A percentile compares a stretch with the other conserved stretches of the same genome.
These are phyloP conservation scores for Nicotiana otophora DNA, from an alignment of 257 asterid genomes.

Conservation along the genomic window DNA sequence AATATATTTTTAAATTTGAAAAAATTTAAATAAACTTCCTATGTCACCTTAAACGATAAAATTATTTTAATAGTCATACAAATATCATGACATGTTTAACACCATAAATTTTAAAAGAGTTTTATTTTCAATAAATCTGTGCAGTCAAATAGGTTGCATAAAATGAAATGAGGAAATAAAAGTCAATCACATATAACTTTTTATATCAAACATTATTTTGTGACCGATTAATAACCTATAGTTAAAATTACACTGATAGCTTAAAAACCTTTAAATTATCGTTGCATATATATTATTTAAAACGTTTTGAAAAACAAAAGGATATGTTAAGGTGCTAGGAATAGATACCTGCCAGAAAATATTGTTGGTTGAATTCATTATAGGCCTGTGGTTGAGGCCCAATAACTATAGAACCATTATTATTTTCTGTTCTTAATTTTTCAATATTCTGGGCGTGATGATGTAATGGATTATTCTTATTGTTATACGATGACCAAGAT, in stretches of 20 bases:
- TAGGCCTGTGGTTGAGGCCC: constrained; percentile 47
- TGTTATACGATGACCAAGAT: constrained; percentile 22
- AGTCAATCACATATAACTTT: background rate
- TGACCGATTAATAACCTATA: background rate
- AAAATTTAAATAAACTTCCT: too few relatives aligned
- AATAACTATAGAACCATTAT: constrained; percentile 29
- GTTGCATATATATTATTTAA: background rate
- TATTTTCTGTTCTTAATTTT: constrained; percentile 28
- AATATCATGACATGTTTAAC: background rate
- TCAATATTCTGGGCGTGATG: constrained; percentile 29
- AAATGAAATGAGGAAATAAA: background rate
- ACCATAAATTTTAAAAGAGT: too few relatives aligned
- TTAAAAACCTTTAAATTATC: background rate
- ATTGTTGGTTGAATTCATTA: constrained; percentile 42
- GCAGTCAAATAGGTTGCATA: background rate
- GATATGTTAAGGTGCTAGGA: background rate
- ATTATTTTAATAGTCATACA: background rate
- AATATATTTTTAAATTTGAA: too few relatives aligned
- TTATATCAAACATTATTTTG: too few relatives aligned
- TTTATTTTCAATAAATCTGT: too few relatives aligned
- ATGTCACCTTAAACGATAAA: background rate
- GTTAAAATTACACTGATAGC: too few relatives aligned
- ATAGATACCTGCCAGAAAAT: constrained; percentile 42
- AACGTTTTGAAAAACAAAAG: background rate
- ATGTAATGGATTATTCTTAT: constrained; percentile 22